phyloP scores from a whole-genome alignment of 345 rosid species.

The Eucalyptus cloeziana region DNA sequence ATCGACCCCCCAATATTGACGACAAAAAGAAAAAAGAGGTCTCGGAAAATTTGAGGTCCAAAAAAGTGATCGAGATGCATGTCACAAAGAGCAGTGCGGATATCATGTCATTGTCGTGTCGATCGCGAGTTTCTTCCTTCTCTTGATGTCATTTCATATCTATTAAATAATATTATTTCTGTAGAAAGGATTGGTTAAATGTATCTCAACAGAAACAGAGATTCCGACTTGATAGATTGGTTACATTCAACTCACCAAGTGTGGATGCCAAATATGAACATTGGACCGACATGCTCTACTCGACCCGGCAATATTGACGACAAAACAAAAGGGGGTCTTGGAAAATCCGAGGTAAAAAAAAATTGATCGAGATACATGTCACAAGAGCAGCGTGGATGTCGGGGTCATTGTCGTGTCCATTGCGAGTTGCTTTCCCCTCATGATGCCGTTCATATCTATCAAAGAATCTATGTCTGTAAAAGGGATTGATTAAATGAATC shows the following conservation, averaged over 20 bases:
- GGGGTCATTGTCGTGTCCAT: fast-evolving
- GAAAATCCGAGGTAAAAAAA: fast-evolving
- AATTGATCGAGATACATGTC: neutral
- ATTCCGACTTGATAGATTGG: fast-evolving
- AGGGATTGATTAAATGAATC: neutral
- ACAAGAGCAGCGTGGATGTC: too few species aligned
- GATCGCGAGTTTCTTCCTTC: fast-evolving
- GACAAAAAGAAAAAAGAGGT: too few species aligned
- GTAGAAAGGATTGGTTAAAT: fast-evolving
- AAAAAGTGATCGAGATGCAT: neutral
- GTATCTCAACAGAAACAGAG: fast-evolving
- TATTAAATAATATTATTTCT: fast-evolving
- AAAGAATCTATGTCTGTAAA: neutral
- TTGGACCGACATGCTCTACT: neutral
- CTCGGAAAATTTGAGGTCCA: fast-evolving
- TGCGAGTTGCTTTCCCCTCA: neutral
- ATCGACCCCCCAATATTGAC: neutral
- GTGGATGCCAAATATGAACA: neutral
- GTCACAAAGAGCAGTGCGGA: neutral
- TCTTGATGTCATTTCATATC: fast-evolving
- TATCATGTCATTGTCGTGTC: fast-evolving
- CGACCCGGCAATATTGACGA: fast-evolving
- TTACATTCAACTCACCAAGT: fast-evolving
- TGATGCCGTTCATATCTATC: neutral
- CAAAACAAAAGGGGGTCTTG: neutral